phyloP scores from a whole-genome alignment of 768 basidiomycete species.

The Infundibulicybe gibba region DNA sequence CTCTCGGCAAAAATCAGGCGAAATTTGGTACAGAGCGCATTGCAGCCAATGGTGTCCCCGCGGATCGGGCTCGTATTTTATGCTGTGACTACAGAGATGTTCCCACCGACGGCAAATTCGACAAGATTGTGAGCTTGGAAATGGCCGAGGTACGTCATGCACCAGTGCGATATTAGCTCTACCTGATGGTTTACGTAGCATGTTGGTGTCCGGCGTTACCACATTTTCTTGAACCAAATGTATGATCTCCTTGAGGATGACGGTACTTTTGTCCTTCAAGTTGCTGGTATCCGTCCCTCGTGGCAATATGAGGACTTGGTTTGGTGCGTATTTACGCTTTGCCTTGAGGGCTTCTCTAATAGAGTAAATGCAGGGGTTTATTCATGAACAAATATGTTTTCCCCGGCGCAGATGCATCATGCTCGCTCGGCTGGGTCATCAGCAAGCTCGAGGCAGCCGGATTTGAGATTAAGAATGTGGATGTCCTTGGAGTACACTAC shows the following conservation, averaged over 20 bases:
- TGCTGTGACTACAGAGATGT: constrained; percentile 94
- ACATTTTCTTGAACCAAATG: constrained; percentile 83
- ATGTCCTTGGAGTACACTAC: constrained; percentile 97
- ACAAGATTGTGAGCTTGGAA: constrained; percentile 94
- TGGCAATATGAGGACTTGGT: constrained; percentile 99
- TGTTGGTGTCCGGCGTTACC: constrained; percentile 93
- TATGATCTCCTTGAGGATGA: constrained; percentile 94
- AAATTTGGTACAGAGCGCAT: constrained; percentile 91
- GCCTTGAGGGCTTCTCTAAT: background rate
- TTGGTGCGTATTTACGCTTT: constrained; percentile 50
- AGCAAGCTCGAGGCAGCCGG: constrained; percentile 81
- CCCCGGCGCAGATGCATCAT: constrained; percentile 96
- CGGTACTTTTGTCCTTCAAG: constrained; percentile 92
- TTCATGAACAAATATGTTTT: constrained; percentile 99
- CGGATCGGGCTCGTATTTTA: constrained; percentile 81
- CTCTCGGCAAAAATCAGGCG: constrained; percentile 87
- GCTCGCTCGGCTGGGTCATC: constrained; percentile 94
- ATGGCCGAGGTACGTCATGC: constrained; percentile 82
- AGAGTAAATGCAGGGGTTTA: constrained; percentile 56
- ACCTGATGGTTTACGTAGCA: constrained; percentile 45
- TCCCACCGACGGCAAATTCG: constrained; percentile 75
- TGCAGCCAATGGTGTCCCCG: constrained; percentile 64
- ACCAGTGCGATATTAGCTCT: background rate
- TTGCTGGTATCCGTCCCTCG: constrained; percentile 91
- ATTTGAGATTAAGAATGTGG: constrained; percentile 95